A percentile compares a stretch with the other conserved stretches of the same genome.
phyloP scores from a whole-genome alignment of 2,329 filamentous ascomycete species.

The Talaromyces marneffei region DNA sequence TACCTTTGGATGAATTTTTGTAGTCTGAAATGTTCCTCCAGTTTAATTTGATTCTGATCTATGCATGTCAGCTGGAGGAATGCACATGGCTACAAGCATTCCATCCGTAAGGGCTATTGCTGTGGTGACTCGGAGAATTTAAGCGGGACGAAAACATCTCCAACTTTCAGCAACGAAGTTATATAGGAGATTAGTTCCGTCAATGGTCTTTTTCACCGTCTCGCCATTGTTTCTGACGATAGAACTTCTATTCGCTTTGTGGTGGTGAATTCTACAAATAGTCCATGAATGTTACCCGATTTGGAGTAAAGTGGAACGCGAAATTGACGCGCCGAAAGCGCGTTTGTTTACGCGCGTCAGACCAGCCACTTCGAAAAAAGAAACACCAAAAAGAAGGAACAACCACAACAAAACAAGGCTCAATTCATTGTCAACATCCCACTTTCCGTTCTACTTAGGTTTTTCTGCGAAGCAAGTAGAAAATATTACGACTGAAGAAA shows the following conservation, averaged over 20 bases:
- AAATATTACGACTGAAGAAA: not conserved
- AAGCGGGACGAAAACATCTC: not conserved
- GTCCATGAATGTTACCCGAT: not conserved
- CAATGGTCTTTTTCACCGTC: not conserved
- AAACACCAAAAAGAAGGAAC: slow-evolving; percentile 12
- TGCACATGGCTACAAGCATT: slow-evolving; percentile 5
- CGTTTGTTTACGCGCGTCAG: slow-evolving; percentile 10
- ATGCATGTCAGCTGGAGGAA: not conserved
- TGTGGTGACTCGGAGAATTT: slow-evolving; percentile 8
- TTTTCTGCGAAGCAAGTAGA: not conserved
- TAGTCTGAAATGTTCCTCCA: not conserved
- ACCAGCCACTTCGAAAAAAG: not conserved
- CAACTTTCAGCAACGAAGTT: not conserved
- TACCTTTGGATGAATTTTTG: not conserved
- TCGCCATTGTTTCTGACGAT: not conserved
- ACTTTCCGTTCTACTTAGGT: not conserved
- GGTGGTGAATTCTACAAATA: not conserved
- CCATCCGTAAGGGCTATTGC: slow-evolving; percentile 9
- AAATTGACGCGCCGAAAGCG: slow-evolving; percentile 3
- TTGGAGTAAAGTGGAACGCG: not conserved
- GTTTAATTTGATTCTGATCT: not conserved
- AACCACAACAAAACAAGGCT: slow-evolving; percentile 27
- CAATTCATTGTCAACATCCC: slow-evolving; percentile 18
- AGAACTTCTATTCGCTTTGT: not conserved
- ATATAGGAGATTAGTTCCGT: not conserved